Base-by-base conservation (phyloP, 345 rosid genomes). In the Garcia nutans region DNA sequence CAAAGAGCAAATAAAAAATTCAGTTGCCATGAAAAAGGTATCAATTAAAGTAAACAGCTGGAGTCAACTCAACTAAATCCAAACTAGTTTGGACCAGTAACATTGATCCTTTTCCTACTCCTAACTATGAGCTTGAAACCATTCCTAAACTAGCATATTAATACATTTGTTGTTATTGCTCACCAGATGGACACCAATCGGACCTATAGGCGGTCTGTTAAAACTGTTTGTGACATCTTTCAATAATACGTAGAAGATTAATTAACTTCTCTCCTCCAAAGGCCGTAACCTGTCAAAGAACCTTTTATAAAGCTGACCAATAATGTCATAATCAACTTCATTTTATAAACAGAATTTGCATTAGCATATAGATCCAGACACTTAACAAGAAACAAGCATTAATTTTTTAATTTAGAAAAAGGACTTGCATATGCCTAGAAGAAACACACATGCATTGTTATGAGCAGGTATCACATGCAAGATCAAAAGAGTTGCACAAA, bases 171-270 rank as follows among this genome's bases (percentile, higher is more conserved):
- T 56, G 55, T 75, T 17, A 33, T 31, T 31, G 87, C 98, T 87
- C 72, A 96, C 98, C 88, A 96, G 74, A 83, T 96, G 98, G 58
- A 92, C 87, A 76, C 99, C 99, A 82, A 93, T 88, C 58, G 99
- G 99, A 86, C 99, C 99, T 78, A 96, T 89, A 26, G 99, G 99
- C 49, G 98, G 94, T 81, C 77, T 86, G 64, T 74, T 78, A 80
- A 52, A 96, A 96, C 74, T 74, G 75, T 47, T 74, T 84, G 31
- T 85, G 91, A 75, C 79, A 79, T 79, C 89, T 88, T 81, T 96
- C 99, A 77, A 96, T 93, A 71, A 77, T 79, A 68, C 80, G 92
- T 65, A 96, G 86, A 72, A 96, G 98, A 73, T 83, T 26, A 62
- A 90, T 87, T 77, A 96, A 98, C 82, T 72, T 88, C 2, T 89